These are phyloP conservation scores for Chiua virens DNA, from an alignment of 768 basidiomycete species.

Conservation along the genomic window DNA sequence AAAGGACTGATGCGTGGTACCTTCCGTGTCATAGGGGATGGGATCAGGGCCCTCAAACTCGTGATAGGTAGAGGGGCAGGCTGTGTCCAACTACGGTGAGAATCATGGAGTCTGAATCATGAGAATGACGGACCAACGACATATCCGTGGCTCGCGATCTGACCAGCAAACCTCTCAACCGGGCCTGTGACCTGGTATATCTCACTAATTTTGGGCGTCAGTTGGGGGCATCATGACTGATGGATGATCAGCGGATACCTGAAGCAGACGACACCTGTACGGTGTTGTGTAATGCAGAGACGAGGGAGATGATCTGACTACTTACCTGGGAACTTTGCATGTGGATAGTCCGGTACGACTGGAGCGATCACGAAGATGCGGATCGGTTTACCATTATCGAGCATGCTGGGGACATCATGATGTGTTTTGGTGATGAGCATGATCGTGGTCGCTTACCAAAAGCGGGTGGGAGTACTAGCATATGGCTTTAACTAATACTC, in stretches of 20 bases:
- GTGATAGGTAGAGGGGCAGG: conserved; percentile 85
- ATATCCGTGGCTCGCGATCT: conserved; percentile 85
- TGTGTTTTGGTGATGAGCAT: conserved; percentile 86
- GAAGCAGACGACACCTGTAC: conserved; percentile 75
- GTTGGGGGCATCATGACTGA: neutral
- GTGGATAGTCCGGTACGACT: conserved; percentile 74
- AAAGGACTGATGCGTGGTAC: conserved; percentile 32
- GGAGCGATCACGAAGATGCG: conserved; percentile 85
- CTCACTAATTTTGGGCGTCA: conserved; percentile 52
- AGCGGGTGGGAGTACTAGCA: too few species aligned
- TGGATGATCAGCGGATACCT: conserved; percentile 44
- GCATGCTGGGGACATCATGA: conserved; percentile 73
- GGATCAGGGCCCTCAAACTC: conserved; percentile 90
- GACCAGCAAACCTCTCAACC: conserved; percentile 88
- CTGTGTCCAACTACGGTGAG: conserved; percentile 35
- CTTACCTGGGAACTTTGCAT: conserved; percentile 87
- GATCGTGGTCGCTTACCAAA: conserved; percentile 4
- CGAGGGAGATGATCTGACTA: neutral
- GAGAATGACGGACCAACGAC: conserved; percentile 61
- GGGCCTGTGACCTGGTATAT: conserved; percentile 98
- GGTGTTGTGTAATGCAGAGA: neutral
- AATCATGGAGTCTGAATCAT: neutral
- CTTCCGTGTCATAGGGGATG: conserved; percentile 86
- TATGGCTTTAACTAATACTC: neutral
- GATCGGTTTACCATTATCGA: conserved; percentile 64